Percentiles rank a stretch among this genome's conserved stretches.
Conservation (phyloP, 192 early-diverging fungal species). For the Podila epigama region DNA sequence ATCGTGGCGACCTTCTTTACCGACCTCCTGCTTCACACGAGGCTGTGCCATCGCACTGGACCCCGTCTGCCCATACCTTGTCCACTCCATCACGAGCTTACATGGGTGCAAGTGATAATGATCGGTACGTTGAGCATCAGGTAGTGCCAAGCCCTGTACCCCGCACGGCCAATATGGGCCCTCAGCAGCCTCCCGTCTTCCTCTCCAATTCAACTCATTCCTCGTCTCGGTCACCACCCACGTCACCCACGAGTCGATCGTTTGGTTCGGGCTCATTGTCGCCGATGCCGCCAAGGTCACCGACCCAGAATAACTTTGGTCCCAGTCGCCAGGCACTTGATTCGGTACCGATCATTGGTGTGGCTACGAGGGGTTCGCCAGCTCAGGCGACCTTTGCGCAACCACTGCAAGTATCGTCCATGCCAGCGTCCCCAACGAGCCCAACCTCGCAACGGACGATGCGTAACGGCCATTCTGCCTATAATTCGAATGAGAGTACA, state of each 20-base stretch:
- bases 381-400: slow-evolving; percentile 8
- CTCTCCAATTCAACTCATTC: slow-evolving; percentile 9
- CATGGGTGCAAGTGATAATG: background rate
- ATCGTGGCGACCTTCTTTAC: slow-evolving; percentile 10
- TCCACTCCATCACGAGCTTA: slow-evolving; percentile 6
- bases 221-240: background rate
- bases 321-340: slow-evolving; percentile 3
- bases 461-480: too few relatives aligned
- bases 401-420: background rate
- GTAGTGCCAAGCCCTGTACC: slow-evolving; percentile 21
- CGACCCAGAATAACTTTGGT: background rate
- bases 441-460: too few relatives aligned
- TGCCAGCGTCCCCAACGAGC: slow-evolving; percentile 13
- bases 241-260: background rate
- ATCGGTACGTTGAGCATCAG: slow-evolving; percentile 19
- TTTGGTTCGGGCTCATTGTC: slow-evolving; percentile 4
- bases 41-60: slow-evolving; percentile 12
- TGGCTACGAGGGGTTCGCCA: slow-evolving; percentile 15
- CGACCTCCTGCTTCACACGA: slow-evolving; percentile 1
- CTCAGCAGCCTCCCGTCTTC: background rate
- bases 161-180: slow-evolving; percentile 16
- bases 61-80: slow-evolving; percentile 12
- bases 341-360: slow-evolving; percentile 17
- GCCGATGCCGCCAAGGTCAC: slow-evolving; percentile 20
- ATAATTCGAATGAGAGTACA: slow-evolving; percentile 20